Conservation (phyloP, 1,284 basidiomycete species). For the Fistulinella staudtii region DNA sequence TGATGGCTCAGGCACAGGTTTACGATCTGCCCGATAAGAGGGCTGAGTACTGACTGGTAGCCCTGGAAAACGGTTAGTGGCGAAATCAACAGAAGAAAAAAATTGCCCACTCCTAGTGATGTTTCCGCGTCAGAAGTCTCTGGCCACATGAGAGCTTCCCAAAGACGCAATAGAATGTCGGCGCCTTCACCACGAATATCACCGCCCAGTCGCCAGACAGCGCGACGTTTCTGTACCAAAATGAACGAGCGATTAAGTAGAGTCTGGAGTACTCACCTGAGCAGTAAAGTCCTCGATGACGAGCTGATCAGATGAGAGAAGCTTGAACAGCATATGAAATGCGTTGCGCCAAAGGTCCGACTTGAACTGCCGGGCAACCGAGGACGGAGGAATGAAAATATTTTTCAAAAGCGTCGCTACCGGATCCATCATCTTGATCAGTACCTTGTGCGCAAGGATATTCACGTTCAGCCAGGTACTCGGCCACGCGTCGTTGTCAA, state of each 20-base stretch:
- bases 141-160: conserved; percentile 85
- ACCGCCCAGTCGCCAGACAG: conserved; percentile 93
- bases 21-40: conserved; percentile 89
- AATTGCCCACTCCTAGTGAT: conserved; percentile 55
- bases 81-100: neutral
- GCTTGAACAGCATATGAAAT: conserved; percentile 78
- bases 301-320: conserved; percentile 87
- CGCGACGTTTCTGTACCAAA: conserved; percentile 74
- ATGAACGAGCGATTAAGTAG: conserved; percentile 12
- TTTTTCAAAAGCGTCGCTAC: conserved; percentile 74
- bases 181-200: conserved; percentile 94
- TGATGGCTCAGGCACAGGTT: conserved; percentile 94
- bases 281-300: conserved; percentile 93
- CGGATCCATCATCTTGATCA: conserved; percentile 87
- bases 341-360: conserved; percentile 78
- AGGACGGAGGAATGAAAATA: conserved; percentile 76
- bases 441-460: conserved; percentile 83
- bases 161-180: conserved; percentile 76
- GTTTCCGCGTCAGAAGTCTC: conserved; percentile 54
- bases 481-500: conserved; percentile 89
- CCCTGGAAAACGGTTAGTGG: conserved; percentile 45
- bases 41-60: conserved; percentile 79
- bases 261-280: conserved; percentile 51
- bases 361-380: conserved; percentile 68
- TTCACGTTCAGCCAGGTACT: conserved; percentile 91